These are phyloP conservation scores for Sporopachydermia lactativora DNA, from an alignment of 805 yeast species.

Conservation along the genomic window DNA sequence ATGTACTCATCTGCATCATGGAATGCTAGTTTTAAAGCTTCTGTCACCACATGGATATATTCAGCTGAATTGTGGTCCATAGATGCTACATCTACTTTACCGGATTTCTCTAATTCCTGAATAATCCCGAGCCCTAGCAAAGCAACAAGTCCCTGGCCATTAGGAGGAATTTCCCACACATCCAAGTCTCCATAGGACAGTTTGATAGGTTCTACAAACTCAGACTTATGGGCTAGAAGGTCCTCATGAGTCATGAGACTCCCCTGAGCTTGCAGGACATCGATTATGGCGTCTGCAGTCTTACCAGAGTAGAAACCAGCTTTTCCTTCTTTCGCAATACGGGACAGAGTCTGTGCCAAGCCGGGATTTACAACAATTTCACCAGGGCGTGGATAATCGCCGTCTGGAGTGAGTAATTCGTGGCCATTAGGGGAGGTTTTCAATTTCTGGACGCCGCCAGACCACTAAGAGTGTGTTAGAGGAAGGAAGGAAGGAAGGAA, in stretches of 20 bases:
- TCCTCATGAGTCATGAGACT: constrained; percentile 46
- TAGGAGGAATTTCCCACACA: constrained; percentile 78
- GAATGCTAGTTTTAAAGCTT: constrained; percentile 57
- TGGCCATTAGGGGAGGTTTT: constrained; percentile 19
- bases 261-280: constrained; percentile 35
- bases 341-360: constrained; percentile 38
- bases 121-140: constrained; percentile 55
- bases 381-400: constrained; percentile 42
- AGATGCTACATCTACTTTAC: constrained; percentile 16
- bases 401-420: constrained; percentile 19
- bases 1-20: constrained; percentile 65
- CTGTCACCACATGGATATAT: constrained; percentile 56
- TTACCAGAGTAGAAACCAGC: constrained; percentile 57
- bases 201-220: constrained; percentile 51
- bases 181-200: constrained; percentile 33
- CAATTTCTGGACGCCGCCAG: constrained; percentile 25
- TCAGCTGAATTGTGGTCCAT: constrained; percentile 54
- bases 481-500: constrained; percentile 3
- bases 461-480: constrained; percentile 25
- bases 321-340: constrained; percentile 42
- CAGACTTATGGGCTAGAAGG: constrained; percentile 39
- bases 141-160: constrained; percentile 72
- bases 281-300: constrained; percentile 52
- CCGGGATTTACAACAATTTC: constrained; percentile 37
- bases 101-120: constrained; percentile 33